Base-by-base conservation (phyloP, 306 rosid species). In the Lathyrus tuberosus region DNA sequence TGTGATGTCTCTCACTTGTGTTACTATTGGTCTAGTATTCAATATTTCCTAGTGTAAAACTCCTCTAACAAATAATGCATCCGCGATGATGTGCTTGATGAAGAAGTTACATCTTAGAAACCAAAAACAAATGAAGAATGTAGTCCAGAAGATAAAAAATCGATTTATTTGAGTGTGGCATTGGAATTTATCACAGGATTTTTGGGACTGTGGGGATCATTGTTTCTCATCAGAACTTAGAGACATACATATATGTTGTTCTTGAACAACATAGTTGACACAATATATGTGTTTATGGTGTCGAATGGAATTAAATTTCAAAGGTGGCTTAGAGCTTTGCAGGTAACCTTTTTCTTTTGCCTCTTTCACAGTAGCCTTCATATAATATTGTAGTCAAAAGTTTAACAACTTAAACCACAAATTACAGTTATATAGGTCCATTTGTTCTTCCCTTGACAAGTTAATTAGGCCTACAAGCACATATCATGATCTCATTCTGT, bases 131-230 rank as follows among this genome's bases (percentile, higher is more conserved):
- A 4, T 14, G 41, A 54, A 20, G 22, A 69, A 38, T 16, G 46
- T 15, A 66, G 16, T 4, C 7, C 10, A 4, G 49, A 40, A 40
- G 53, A 53, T 5, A 54, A n/a, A n/a, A 40, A 42, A 1, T 0
- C 51, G 6, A 18, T 65, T 30, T 64, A 64, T 65, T 41, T 20
- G 33, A 74, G 71, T 10, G 40, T 74, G 58, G 0, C 46, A 74
- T 28, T 53, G 28, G 72, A 72, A 65, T 74, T 74, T 31, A 40
- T 73, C 53, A 62, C 42, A 5, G 71, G 63, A 73, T 73, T 73
- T 49, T 73, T 44, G 30, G 65, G 46, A 0, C 61, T 38, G 0
- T 51, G 30, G 3, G 71, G 78, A 17, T 65, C 65, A 4, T 11
- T 73, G 15, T 52, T 73, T 5, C 28, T 73, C 26, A 63, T 1